Base-by-base conservation (phyloP, 768 basidiomycete genomes). In the Dioszegia aurantiaca region DNA sequence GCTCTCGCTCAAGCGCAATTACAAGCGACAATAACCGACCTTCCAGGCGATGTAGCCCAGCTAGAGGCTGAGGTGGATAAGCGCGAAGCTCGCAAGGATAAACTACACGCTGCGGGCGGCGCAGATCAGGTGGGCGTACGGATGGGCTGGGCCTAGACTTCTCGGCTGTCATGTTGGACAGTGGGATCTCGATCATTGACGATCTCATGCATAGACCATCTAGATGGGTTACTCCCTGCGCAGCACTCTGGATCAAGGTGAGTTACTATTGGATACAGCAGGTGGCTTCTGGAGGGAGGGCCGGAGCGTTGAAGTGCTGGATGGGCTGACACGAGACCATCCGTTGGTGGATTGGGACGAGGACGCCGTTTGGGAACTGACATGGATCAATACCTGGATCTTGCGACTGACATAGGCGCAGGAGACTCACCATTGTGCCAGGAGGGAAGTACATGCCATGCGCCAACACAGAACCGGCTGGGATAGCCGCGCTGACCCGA, bases 311-410 rank as follows among this genome's bases (percentile, higher is more conserved):
- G 5, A 36, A 14, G 3, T 63, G 69, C 39, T 63, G 42, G 10
- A 73, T 55, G 12, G 72, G 69, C 48, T 73, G 72, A 5, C 70
- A 69, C 8, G 61, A 63, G 4, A 73, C 71, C 68, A 72, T 69
- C 24, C 72, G 60, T 21, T 67, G 69, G 44, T 73, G 72, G 14
- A 73, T 73, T 0, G 69, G 69, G 16, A 68, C 67, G 8, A 73
- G 59, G 6, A 70, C 72, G 27, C 72, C 69, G n/a, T 24, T 42
- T 36, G 57, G 40, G 43, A 55, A 43, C 43, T 55, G 19, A 17
- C n/a, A n/a, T n/a, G n/a, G n/a, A n/a, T n/a, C n/a, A n/a, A n/a
- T n/a, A n/a, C n/a, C n/a, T n/a, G n/a, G n/a, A n/a, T n/a, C n/a
- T n/a, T n/a, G n/a, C n/a, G n/a, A n/a, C n/a, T n/a, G n/a, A n/a